Conservation (phyloP, 2,329 filamentous ascomycete species). For the Talaromyces sp. region DNA sequence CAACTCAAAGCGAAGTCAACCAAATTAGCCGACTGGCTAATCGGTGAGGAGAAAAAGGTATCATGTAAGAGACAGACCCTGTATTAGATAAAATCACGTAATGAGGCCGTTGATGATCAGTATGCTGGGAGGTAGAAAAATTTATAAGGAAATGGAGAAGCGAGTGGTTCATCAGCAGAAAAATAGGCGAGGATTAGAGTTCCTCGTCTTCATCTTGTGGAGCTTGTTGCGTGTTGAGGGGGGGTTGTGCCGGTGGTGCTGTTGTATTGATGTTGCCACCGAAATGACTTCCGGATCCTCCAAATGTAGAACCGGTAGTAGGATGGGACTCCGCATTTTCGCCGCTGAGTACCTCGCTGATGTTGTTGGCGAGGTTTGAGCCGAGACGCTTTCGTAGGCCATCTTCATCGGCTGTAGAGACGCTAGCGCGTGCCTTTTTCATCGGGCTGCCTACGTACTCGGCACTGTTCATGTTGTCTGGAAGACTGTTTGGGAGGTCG, state of each 20-base stretch:
- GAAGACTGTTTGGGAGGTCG: slow-evolving; percentile 25
- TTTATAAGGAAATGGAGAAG: background rate
- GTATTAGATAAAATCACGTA: background rate
- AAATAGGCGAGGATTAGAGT: slow-evolving; percentile 8
- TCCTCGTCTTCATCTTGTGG: slow-evolving; percentile 13
- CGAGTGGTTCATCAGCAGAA: background rate
- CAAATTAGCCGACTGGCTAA: background rate
- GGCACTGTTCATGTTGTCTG: slow-evolving; percentile 28
- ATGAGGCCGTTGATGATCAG: background rate
- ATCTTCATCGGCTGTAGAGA: slow-evolving; percentile 42
- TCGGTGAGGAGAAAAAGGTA: slow-evolving; percentile 6
- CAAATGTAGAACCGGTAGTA: slow-evolving; percentile 18
- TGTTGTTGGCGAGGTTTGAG: slow-evolving; percentile 29
- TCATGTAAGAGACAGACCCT: slow-evolving; percentile 1
- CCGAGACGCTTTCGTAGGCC: slow-evolving; percentile 40
- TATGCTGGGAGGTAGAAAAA: background rate
- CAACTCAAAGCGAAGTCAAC: background rate
- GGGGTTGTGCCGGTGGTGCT: background rate
- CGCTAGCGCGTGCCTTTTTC: slow-evolving; percentile 47
- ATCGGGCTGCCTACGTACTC: slow-evolving; percentile 45
- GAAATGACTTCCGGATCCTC: slow-evolving; percentile 16
- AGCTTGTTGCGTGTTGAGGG: background rate
- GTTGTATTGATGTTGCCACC: slow-evolving; percentile 16
- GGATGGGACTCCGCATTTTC: slow-evolving; percentile 3
- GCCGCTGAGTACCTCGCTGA: slow-evolving; percentile 33